These are phyloP conservation scores for Aspergillus alliaceus DNA, from an alignment of 2,329 filamentous ascomycete genomes.

Conservation along the genomic window DNA sequence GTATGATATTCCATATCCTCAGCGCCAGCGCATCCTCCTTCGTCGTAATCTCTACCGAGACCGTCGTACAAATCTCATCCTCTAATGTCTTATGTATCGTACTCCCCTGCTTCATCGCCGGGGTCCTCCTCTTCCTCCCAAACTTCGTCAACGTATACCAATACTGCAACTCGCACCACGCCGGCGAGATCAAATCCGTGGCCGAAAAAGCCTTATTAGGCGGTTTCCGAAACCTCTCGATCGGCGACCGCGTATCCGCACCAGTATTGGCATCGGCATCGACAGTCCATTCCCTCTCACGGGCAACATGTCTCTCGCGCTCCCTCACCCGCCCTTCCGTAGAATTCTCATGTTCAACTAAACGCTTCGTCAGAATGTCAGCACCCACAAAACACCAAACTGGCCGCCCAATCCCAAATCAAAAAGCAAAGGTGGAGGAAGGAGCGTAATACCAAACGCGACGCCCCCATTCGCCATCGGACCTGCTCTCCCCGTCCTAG, in stretches of 20 bases:
- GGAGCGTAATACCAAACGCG: conserved; percentile 31
- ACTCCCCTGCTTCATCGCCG: conserved; percentile 80
- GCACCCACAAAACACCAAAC: conserved; percentile 30
- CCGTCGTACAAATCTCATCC: conserved; percentile 76
- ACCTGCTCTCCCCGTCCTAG: conserved; percentile 23
- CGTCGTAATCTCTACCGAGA: conserved; percentile 69
- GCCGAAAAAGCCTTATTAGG: conserved; percentile 81
- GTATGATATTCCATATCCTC: conserved; percentile 85
- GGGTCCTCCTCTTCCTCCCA: conserved; percentile 72
- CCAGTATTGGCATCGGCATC: conserved; percentile 18
- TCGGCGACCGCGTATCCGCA: conserved; percentile 58
- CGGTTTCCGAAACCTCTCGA: conserved; percentile 75
- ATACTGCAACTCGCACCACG: conserved; percentile 96
- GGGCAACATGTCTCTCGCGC: conserved; percentile 27
- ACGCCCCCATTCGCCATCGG: conserved; percentile 25
- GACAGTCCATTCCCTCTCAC: conserved; percentile 27
- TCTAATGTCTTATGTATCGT: conserved; percentile 81
- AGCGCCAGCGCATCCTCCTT: conserved; percentile 83
- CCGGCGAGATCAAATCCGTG: conserved; percentile 81
- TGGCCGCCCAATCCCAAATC: neutral
- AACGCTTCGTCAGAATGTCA: conserved; percentile 63
- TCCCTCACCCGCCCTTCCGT: conserved; percentile 36
- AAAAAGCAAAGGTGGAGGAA: conserved; percentile 32
- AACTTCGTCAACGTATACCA: conserved; percentile 79
- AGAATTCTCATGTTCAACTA: conserved; percentile 56